Evolutionary conservation across 305 asterid species (phyloP), one percentile per base, ranked within the genome.

Genomic region (Fraxinus xanthoxyloides): DNA sequence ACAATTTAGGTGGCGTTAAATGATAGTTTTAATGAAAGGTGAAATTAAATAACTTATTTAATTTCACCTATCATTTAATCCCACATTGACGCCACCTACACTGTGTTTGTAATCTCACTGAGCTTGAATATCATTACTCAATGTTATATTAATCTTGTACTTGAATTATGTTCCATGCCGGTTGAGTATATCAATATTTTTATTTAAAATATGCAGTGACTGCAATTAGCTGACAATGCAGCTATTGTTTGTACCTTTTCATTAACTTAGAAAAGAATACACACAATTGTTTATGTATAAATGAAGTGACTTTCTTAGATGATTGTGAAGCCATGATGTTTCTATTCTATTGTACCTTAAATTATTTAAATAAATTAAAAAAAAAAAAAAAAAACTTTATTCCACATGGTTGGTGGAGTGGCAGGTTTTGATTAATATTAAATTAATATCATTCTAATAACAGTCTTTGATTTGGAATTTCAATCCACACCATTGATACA

Each of bases 191-290:
- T 19, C 31, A 65, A 24, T 26, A 7, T 63, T 63, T 65, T 24
- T 26, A 65, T 65, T 65, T 13, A 24, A 65, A 65, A 26, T 65
- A 26, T 65, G 73, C 8, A 65, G 82, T 54, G 87, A 83, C 88
- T 78, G 89, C 73, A 78, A 79, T 83, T 79, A 86, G 80, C 88
- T 86, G 88, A 88, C 88, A 84, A 75, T 30, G n/a, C 84, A 85
- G 87, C 82, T 61, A 75, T 34, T 85, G 88, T 84, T 86, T 80
- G 74, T 82, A 83, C 84, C 83, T 75, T 81, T 83, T 83, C 30
- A 34, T 72, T 38, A 36, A 2, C 76, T 78, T 43, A 54, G 67
- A 77, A 36, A 73, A 82, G 54, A 73, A 73, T 73, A 15, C 17
- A 81, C 81, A 10, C 82, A 76, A 10, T 72, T 72, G 2, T 61